Evolutionary conservation across 805 yeast genomes (phyloP), one percentile per base, ranked within the genome.

Genomic region (Starmerella scarabaei): DNA sequence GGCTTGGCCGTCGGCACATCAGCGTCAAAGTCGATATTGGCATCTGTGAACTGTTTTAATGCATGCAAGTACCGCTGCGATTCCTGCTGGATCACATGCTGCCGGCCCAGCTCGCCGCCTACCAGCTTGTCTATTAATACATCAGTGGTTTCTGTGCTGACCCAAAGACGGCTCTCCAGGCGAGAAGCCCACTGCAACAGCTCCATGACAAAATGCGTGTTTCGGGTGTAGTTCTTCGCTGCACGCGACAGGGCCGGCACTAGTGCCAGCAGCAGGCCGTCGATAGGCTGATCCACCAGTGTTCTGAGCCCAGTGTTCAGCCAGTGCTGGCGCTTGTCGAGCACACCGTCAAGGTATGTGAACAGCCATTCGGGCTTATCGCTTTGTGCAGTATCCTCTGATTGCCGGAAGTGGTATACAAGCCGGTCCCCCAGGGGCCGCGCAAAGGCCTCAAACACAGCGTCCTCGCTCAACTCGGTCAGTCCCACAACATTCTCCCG

Each of bases 331-430:
- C 57, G 58, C 19, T 58, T 60, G 29, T 61, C 65, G 16, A 64
- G 29, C 18, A 54, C 40, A 26, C 50, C 48, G 21, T 51, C 35
- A 21, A 71, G 53, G 49, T 68, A 78, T 15, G 62, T 57, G 43
- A 78, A 66, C 3, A 75, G 69, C 78, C 83, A 79, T 53, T 80
- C 86, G 1, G 88, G 86, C 51, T 74, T 74, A 42, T 77, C 75
- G 20, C 72, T 52, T 33, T 73, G 68, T 50, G 77, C 77, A 0
- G 86, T 79, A 26, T 75, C 79, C 30, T 57, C 62, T 21, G 66
- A 60, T 4, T 70, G 62, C 11, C 36, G 28, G 52, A 79, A 80
- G 53, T 80, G 83, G 58, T 60, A 80, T 30, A 64, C 59, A 52
- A 80, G 73, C 31, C 80, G 64, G 11, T 64, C 48, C 6, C 60